A percentile compares a stretch with the other conserved stretches of the same genome.
Conservation (phyloP, 805 yeast genomes). For the Metschnikowia aberdeeniae region DNA sequence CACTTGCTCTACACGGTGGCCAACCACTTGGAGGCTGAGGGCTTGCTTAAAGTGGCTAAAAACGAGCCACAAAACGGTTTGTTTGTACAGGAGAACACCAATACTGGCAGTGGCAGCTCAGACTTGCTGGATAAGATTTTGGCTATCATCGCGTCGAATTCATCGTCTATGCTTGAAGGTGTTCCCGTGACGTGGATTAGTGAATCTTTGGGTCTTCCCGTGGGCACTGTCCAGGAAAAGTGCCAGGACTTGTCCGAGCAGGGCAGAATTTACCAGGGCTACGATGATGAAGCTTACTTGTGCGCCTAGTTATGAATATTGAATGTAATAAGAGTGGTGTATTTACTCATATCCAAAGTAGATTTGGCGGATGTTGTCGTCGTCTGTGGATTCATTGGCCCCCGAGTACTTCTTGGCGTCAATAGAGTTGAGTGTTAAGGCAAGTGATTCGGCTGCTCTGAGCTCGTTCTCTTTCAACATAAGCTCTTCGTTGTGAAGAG, state of each 20-base stretch:
- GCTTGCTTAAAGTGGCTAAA: slow-evolving; percentile 28
- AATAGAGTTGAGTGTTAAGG: slow-evolving; percentile 12
- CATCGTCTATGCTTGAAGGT: slow-evolving; percentile 66
- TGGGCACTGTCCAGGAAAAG: slow-evolving; percentile 45
- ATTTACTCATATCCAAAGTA: slow-evolving; percentile 12
- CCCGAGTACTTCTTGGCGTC: slow-evolving; percentile 6
- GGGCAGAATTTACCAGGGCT: slow-evolving; percentile 66
- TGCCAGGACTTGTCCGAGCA: slow-evolving; percentile 58
- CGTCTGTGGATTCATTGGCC: slow-evolving; percentile 12
- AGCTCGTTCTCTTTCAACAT: slow-evolving; percentile 13
- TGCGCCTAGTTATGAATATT: slow-evolving; percentile 7
- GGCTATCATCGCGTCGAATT: slow-evolving; percentile 45
- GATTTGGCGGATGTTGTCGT: slow-evolving; percentile 11
- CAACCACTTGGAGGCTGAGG: slow-evolving; percentile 52
- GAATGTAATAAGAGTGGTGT: not conserved
- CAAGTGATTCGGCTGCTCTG: slow-evolving; percentile 18
- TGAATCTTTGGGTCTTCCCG: slow-evolving; percentile 49
- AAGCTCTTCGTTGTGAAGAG: not conserved
- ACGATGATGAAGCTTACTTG: slow-evolving; percentile 60
- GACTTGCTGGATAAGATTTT: slow-evolving; percentile 39
- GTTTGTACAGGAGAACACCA: slow-evolving; percentile 24
- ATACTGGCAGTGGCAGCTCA: slow-evolving; percentile 20
- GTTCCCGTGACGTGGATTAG: slow-evolving; percentile 64
- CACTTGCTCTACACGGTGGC: slow-evolving; percentile 64
- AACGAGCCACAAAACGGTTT: slow-evolving; percentile 22